Evolutionary conservation across 1,284 basidiomycete genomes (phyloP), one percentile per base, ranked within the genome.

Genomic region (Malassezia japonica): DNA sequence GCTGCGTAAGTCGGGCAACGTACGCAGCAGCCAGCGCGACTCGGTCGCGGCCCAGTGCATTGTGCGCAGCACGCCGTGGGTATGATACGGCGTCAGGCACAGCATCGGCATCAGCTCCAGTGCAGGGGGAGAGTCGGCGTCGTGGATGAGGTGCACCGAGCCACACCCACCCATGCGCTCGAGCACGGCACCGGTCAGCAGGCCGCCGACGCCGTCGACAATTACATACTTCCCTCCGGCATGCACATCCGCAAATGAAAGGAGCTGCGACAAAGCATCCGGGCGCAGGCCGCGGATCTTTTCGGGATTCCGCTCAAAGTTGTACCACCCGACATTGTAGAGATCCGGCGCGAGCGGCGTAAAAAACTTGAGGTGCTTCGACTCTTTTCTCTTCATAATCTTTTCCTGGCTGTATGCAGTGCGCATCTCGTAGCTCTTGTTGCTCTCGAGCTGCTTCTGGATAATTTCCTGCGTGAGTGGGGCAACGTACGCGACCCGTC

Each of bases 51-150:
- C 64, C 64, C 64, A 67, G 33, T 67, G 56, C 42, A 66, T 44
- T 4, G 60, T 48, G 25, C 56, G 58, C 21, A 66, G 54, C 4
- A 62, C 55, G 9, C 36, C 28, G 6, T 46, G 48, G 0, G 46
- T 59, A 9, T 53, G 47, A 47, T 82, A 77, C 0, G 46, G 13
- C 1, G 59, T 61, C 52, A 81, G 77, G 23, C 81, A 78, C 65
- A 91, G 87, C 73, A 95, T 95, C 2, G 79, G 78, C 68, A 92
- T 75, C 18, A 91, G 80, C 32, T 88, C 87, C 72, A 90, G 89
- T 31, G 88, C 84, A 9, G 94, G 92, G 6, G 92, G 90, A 3
- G 86, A 88, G 67, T 96, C 92, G 28, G 84, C 81, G 60, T 94
- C 88, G 64, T 85, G 88, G 65, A 98, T 83, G 2, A 86, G 82